Evolutionary conservation across 768 basidiomycete genomes (phyloP).

Genomic region (Heimioporus sp.): DNA sequence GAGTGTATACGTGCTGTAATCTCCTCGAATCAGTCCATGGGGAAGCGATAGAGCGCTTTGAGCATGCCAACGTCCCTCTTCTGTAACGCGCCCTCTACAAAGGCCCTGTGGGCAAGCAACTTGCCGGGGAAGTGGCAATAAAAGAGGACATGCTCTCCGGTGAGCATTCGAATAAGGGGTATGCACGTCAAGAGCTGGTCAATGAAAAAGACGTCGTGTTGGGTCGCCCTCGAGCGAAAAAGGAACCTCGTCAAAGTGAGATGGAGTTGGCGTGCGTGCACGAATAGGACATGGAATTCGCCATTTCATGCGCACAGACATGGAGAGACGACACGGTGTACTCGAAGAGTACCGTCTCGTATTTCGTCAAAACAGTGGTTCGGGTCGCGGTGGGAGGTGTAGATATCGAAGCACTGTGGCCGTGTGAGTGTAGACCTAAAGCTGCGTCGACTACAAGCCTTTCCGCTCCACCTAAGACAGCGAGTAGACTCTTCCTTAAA

Average conservation of each 20-base stretch:
- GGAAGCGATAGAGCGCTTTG: slow-evolving; percentile 78
- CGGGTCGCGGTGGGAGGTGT: slow-evolving; percentile 90
- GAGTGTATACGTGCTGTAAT: slow-evolving; percentile 71
- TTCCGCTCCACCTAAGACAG: slow-evolving; percentile 82
- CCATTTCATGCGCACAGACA: slow-evolving; percentile 80
- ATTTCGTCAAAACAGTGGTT: slow-evolving; percentile 94
- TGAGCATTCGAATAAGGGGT: slow-evolving; percentile 70
- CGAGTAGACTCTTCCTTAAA: background rate
- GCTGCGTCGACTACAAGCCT: slow-evolving; percentile 94
- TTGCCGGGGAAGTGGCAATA: slow-evolving; percentile 99
- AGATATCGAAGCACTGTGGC: slow-evolving; percentile 85
- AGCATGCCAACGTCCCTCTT: slow-evolving; percentile 47
- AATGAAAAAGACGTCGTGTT: slow-evolving; percentile 86
- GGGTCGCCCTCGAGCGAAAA: slow-evolving; percentile 40
- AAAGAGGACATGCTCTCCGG: slow-evolving; percentile 83
- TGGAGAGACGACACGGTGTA: slow-evolving; percentile 69
- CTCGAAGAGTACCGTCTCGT: slow-evolving; percentile 78
- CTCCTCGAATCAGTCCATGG: slow-evolving; percentile 91
- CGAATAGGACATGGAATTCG: slow-evolving; percentile 85
- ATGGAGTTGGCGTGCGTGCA: slow-evolving; percentile 86
- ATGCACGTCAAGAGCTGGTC: slow-evolving; percentile 94
- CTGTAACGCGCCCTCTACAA: slow-evolving; percentile 50
- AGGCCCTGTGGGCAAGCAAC: slow-evolving; percentile 69
- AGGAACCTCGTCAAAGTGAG: slow-evolving; percentile 56
- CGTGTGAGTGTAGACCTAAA: slow-evolving; percentile 77